Conservation (phyloP, 139 green algal species). For the Trebouxia sp. region DNA sequence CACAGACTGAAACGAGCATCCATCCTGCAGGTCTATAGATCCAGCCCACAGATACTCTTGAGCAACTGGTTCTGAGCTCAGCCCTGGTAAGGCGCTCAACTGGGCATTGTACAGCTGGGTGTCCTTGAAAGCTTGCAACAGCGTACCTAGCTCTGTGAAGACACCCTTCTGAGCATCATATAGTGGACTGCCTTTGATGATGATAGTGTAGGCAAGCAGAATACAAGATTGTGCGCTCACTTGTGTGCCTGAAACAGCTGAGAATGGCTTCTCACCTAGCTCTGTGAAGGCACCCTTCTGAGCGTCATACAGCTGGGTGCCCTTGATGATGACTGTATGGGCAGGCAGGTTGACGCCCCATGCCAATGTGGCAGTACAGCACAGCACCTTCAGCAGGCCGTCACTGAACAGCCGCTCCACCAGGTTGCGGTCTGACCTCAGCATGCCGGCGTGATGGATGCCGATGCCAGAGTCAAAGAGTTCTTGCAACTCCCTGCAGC, state of each 20-base stretch:
- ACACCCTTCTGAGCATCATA: too few species aligned
- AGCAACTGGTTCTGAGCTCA: too few species aligned
- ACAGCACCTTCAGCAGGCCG: slow-evolving; percentile 91
- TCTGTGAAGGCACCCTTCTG: slow-evolving; percentile 91
- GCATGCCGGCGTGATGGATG: slow-evolving; percentile 98
- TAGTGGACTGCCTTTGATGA: too few species aligned
- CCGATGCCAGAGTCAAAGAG: slow-evolving; percentile 77
- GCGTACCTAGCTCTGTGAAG: slow-evolving; percentile 79
- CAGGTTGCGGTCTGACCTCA: slow-evolving; percentile 89
- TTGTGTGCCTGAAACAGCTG: too few species aligned
- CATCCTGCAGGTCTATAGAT: too few species aligned
- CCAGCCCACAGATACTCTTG: too few species aligned
- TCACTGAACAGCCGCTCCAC: slow-evolving; percentile 89
- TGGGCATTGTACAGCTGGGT: too few species aligned
- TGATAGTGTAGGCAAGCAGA: slow-evolving; percentile 94
- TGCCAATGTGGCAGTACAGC: slow-evolving; percentile 95
- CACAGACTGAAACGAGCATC: too few species aligned
- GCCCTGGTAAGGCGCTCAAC: too few species aligned
- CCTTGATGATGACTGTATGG: slow-evolving; percentile 98
- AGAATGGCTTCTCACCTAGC: slow-evolving; percentile 56
- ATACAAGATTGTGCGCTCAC: too few species aligned
- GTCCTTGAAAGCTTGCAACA: too few species aligned
- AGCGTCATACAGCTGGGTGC: slow-evolving; percentile 97
- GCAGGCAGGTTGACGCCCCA: slow-evolving; percentile 99
- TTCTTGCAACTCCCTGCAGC: slow-evolving; percentile 35